Percentiles rank a stretch among this genome's conserved stretches.
Conservation (phyloP, 129 eudicot species). For the Arctium minus region DNA sequence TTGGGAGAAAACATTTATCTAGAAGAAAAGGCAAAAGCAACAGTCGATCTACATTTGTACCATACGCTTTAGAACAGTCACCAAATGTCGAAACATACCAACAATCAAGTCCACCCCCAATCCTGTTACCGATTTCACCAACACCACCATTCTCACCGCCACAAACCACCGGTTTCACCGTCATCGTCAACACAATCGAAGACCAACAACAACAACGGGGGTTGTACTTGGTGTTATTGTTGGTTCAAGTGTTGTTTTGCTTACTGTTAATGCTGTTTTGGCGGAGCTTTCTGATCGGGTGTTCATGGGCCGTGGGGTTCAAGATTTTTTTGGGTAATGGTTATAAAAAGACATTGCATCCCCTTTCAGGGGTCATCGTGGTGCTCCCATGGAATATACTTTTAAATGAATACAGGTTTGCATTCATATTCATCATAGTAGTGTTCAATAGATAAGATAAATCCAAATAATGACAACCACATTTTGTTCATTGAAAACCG, state of each 20-base stretch:
- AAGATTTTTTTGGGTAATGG: conserved; percentile 56
- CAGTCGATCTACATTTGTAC: no score
- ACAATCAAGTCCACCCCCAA: background rate
- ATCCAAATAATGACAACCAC: background rate
- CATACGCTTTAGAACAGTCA: background rate
- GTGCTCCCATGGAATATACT: no score
- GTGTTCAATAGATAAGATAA: no score
- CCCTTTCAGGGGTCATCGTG: no score
- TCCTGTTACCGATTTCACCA: conserved; percentile 2
- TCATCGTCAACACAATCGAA: background rate
- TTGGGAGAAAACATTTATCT: no score
- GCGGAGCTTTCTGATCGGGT: conserved; percentile 60
- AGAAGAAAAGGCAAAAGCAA: no score
- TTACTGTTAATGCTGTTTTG: conserved; percentile 66
- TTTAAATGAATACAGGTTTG: background rate
- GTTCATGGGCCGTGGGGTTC: conserved; percentile 59
- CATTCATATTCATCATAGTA: background rate
- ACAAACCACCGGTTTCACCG: background rate
- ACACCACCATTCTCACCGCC: conserved; percentile 15
- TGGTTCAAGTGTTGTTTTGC: conserved; percentile 77
- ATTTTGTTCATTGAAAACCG: no score
- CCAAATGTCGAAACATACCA: background rate
- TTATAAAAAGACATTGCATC: no score
- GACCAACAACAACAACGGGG: conserved; percentile 38
- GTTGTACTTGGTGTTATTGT: conserved; percentile 83